Conservation (phyloP, 2,329 filamentous ascomycete species). For the Monilinia vaccinii-corymbosi region DNA sequence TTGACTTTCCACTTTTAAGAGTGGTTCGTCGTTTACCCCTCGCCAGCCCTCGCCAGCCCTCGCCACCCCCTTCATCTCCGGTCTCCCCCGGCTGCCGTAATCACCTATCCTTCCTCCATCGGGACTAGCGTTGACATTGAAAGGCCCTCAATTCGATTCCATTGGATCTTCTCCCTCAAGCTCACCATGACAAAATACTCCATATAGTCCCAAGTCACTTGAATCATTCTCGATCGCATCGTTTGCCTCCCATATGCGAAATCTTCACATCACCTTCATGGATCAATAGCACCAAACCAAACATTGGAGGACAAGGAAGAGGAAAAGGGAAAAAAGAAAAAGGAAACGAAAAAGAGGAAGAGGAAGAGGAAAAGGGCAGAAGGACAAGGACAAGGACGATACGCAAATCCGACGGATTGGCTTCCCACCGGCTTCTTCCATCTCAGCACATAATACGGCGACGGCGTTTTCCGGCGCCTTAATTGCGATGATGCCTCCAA, state of each 20-base stretch:
- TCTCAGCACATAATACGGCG: slow-evolving; percentile 7
- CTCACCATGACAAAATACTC: neutral
- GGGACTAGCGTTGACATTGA: neutral
- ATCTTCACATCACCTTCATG: neutral
- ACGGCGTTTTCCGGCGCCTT: slow-evolving; percentile 7
- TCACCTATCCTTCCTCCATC: neutral
- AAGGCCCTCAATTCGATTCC: neutral
- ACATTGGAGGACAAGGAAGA: neutral
- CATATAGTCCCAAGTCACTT: neutral
- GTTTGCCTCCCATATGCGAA: neutral
- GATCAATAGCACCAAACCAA: neutral
- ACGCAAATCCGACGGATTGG: slow-evolving; percentile 10
- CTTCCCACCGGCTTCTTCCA: slow-evolving; percentile 22
- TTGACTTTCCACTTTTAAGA: no score
- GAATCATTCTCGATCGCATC: neutral
- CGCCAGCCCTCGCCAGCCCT: no score
- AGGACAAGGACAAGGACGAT: neutral
- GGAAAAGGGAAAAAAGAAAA: neutral
- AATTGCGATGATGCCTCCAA: slow-evolving; percentile 21
- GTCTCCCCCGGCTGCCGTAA: neutral
- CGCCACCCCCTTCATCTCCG: no score
- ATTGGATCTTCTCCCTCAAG: neutral
- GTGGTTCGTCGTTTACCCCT: no score
- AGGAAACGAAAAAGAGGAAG: no score
- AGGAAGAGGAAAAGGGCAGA: no score